Base-by-base conservation (phyloP, 2,329 filamentous ascomycete species). In the Ustulina deusta region DNA sequence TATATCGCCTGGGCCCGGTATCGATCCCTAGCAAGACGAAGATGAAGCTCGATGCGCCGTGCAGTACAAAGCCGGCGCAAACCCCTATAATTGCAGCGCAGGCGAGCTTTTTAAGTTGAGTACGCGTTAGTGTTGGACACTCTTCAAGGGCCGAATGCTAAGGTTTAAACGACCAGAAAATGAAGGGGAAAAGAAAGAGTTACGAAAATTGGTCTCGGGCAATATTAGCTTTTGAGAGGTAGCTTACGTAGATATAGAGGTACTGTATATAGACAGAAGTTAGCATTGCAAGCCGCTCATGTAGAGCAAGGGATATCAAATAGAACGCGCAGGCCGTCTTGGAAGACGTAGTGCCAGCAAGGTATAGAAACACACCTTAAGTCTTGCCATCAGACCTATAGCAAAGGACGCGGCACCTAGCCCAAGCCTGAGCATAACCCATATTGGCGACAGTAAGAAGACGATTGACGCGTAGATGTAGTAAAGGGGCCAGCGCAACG, bases 161-260 rank as follows among this genome's bases (percentile, higher is more conserved):
- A 22, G 4, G 20, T 13, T n/a, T 48, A n/a, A 27, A 57, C 25
- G 1, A 32, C 27, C 42, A 17, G 32, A 48, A n/a, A 25, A 62
- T n/a, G 25, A 4, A 32, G 2, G 29, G 38, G 22, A n/a, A 34
- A 34, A 22, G 6, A 7, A 29, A 44, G 10, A 7, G 40, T 22
- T 7, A 9, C 6, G 20, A n/a, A 3, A 44, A 20, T n/a, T n/a
- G 15, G 22, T 5, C 5, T n/a, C 10, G 5, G 46, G 40, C 2
- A 6, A 27, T 52, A 58, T 57, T 51, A 11, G 17, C 27, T 22
- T 9, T 25, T 54, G 34, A 17, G 25, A 46, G 58, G 29, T 36
- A 10, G 46, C 77, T 75, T 77, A 78, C 77, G 57, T 74, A 78
- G 61, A 77, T 72, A 51, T 78, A 78, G 11, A 78, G 68, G 63